Evolutionary conservation across 176 grass and related monocot species (phyloP), one percentile per base, ranked within the genome.

Genomic region (Cocos nucifera): DNA sequence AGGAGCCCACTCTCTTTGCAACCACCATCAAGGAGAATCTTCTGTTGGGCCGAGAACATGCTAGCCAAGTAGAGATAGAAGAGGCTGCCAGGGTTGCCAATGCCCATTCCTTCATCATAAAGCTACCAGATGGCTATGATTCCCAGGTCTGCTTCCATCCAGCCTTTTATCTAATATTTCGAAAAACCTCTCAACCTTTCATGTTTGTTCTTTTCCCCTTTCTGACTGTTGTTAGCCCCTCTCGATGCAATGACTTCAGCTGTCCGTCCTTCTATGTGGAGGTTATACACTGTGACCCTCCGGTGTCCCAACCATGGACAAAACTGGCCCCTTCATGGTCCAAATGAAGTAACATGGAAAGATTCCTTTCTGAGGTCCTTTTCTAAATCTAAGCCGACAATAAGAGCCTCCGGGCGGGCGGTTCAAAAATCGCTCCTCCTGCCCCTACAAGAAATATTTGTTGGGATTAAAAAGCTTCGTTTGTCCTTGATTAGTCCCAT

Each of bases 1-100:
- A 95, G 71, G 89, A 95, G 62, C 89, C 89, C 8, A 81, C 81
- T 5, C 81, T 95, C 52, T 95, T 95, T 15, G 81, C 89, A 4
- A 95, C 85, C 19, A 89, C 85, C 16, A 89, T 95, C 53, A 77
- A 82, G 67, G 89, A 95, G n/a, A 95, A 95, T 50, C 82, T 95
- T 59, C 73, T 95, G 3, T 82, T 89, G 32, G 89, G 85, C 56
- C 88, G 88, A 61, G 75, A 86, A 16, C 85, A 89, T 63, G 89
- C 89, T 6, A 78, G 81, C 12, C 79, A 89, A 63, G 78, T 75
- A 22, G 89, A 89, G 65, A 73, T 85, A 53, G 89, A 95, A 74
- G 85, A 79, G 6, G 81, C 81, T 4, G 89, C 89, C 50, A 80
- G 81, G 1, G 70, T 86, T 19, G 73, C 89, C 15, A 95, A 95